A percentile compares a stretch with the other conserved stretches of the same genome.
phyloP scores from a whole-genome alignment of 1,284 basidiomycete genomes.

The Paramarasmius palmivorus region DNA sequence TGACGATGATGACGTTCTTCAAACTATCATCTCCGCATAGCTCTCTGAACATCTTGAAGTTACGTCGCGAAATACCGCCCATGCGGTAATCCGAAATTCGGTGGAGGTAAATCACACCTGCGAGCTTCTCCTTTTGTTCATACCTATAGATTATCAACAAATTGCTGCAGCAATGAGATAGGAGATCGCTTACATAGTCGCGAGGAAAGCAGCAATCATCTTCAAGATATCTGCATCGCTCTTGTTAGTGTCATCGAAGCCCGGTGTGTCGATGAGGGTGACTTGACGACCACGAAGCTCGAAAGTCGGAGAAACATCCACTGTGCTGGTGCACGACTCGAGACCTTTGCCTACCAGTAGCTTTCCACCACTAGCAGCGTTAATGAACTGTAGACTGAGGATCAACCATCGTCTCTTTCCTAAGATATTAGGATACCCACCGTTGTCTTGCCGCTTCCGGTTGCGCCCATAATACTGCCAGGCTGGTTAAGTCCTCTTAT shows the following conservation, averaged over 20 bases:
- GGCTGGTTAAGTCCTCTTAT: not conserved
- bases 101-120: slow-evolving; percentile 46
- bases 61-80: slow-evolving; percentile 50
- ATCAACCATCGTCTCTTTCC: not conserved
- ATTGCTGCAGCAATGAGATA: not conserved
- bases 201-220: slow-evolving; percentile 22
- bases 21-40: slow-evolving; percentile 51
- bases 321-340: slow-evolving; percentile 28
- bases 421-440: not conserved
- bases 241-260: slow-evolving; percentile 33
- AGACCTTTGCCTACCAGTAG: slow-evolving; percentile 28
- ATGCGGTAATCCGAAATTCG: slow-evolving; percentile 53
- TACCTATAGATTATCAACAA: not conserved
- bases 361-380: slow-evolving; percentile 30
- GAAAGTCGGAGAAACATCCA: slow-evolving; percentile 27
- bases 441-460: not conserved
- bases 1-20: slow-evolving; percentile 48
- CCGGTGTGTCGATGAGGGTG: slow-evolving; percentile 33
- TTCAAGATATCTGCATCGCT: slow-evolving; percentile 29
- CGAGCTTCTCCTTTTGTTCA: not conserved
- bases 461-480: not conserved
- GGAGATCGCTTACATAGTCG: slow-evolving; percentile 15
- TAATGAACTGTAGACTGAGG: slow-evolving; percentile 31
- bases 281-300: slow-evolving; percentile 24
- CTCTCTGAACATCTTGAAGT: slow-evolving; percentile 50